Evolutionary conservation across 768 basidiomycete genomes (phyloP).

Genomic region (Rhizopogon vinicolor): DNA sequence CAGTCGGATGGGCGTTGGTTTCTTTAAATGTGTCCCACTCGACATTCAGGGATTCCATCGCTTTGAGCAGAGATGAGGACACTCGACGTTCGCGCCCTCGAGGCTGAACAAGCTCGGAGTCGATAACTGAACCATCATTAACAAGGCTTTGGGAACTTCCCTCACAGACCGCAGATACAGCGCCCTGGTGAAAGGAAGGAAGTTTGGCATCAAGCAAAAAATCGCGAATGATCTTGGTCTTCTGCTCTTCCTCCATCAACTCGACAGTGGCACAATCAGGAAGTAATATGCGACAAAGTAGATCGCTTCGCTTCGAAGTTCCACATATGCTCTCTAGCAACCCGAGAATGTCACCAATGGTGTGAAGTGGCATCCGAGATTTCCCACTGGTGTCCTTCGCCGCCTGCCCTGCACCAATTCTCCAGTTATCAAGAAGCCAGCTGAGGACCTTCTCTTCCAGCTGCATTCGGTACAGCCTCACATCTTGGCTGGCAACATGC

Average conservation of each 20-base stretch:
- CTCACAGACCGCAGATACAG: not conserved
- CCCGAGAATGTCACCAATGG: slow-evolving; percentile 54
- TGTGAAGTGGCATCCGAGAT: slow-evolving; percentile 45
- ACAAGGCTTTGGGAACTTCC: not conserved
- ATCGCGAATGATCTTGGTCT: slow-evolving; percentile 57
- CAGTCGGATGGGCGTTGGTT: slow-evolving; percentile 36
- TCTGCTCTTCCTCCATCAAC: slow-evolving; percentile 52
- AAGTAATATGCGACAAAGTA: slow-evolving; percentile 48
- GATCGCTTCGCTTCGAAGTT: slow-evolving; percentile 38
- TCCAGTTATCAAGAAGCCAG: slow-evolving; percentile 80
- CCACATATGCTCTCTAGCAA: slow-evolving; percentile 66
- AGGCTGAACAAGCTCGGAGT: slow-evolving; percentile 39
- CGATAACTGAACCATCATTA: not conserved
- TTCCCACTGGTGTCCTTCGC: slow-evolving; percentile 31
- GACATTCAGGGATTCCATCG: slow-evolving; percentile 44
- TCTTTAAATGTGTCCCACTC: slow-evolving; percentile 46
- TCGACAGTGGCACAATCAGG: slow-evolving; percentile 69
- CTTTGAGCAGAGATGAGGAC: slow-evolving; percentile 58
- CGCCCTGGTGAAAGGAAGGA: slow-evolving; percentile 33
- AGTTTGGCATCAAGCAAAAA: slow-evolving; percentile 66
- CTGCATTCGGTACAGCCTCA: slow-evolving; percentile 76
- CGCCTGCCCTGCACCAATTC: slow-evolving; percentile 32
- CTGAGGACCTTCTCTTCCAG: slow-evolving; percentile 81
- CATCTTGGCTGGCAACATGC: slow-evolving; percentile 72
- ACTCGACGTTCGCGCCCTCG: slow-evolving; percentile 56